phyloP scores from a whole-genome alignment of 305 asterid species.

The Fraxinus albicans region DNA sequence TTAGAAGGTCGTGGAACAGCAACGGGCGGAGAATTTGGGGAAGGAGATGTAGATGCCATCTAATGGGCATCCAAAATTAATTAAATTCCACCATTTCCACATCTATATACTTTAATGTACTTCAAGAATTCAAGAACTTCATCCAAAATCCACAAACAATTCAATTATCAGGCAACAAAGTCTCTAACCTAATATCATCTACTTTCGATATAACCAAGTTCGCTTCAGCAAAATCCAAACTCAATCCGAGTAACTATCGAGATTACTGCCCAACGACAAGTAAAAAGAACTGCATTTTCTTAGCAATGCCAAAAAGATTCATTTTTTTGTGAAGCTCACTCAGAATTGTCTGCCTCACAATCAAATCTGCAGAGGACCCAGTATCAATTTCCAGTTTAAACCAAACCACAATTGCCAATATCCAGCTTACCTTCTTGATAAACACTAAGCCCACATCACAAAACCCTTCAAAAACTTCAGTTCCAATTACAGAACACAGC shows the following conservation, averaged over 20 bases:
- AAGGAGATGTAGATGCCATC: slow-evolving; percentile 69
- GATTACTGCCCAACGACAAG: not conserved
- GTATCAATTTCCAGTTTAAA: not conserved
- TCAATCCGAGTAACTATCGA: not conserved
- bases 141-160: not conserved
- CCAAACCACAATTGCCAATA: not conserved
- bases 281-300: not conserved
- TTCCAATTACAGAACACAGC: slow-evolving; percentile 15
- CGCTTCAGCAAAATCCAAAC: not conserved
- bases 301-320: not conserved
- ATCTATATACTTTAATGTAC: not conserved
- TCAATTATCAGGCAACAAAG: not conserved
- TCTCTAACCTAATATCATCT: not conserved
- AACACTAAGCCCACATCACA: not conserved
- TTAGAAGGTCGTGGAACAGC: slow-evolving; percentile 32
- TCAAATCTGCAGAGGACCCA: not conserved
- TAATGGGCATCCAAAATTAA: slow-evolving; percentile 20
- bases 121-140: not conserved
- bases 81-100: slow-evolving; percentile 10
- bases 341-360: not conserved
- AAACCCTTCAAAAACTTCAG: not conserved
- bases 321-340: not conserved
- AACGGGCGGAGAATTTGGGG: slow-evolving; percentile 48
- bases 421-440: not conserved
- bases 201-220: not conserved